Evolutionary conservation across 495 filamentous ascomycete species (phyloP), one percentile per base, ranked within the genome.

Genomic region (Mycothermus thermophilus): DNA sequence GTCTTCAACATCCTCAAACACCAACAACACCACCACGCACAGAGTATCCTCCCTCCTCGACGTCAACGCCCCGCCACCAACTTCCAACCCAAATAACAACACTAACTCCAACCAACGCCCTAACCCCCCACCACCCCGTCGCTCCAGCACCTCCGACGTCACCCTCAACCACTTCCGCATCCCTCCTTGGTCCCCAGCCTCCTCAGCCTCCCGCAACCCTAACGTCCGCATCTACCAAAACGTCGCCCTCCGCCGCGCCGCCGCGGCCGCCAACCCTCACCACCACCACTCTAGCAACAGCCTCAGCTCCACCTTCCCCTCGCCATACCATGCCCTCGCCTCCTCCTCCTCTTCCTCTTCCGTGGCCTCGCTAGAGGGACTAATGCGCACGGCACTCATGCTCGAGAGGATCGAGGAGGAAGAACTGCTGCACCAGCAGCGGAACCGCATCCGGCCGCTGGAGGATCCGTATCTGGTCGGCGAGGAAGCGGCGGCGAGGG

Each of bases 391-490:
- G 12, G 31, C 22, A 11, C 6, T 27, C 3, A 26, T 54, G 25
- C 40, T 54, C 8, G 54, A 55, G 25, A 46, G 50, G n/a, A 51
- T 58, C 35, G 54, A 54, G 22, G 52, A 59, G 29, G 52, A 59
- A 20, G 48, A 55, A 11, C 11, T 11, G 22, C 6, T 6, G 22
- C 6, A 11, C 22, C 6, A 25, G 41, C 45, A 50, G 47, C 43
- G 51, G 14, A 44, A 43, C 26, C 40, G 44, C 13, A 31, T 59
- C 9, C 47, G 63, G n/a, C 64, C 62, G 16, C 56, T 66, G 15
- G 67, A 72, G 45, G 67, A 71, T 40, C 68, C 66, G 5, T 55
- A 65, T 14, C 54, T 71, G 5, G 68, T 69, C 1, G 68, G 68
- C 21, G 67, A 72, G 50, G 55, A 59, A 39, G 67, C 61, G 8